Conservation (phyloP, 2,329 filamentous ascomycete species). For the Monosporascus sp. region DNA sequence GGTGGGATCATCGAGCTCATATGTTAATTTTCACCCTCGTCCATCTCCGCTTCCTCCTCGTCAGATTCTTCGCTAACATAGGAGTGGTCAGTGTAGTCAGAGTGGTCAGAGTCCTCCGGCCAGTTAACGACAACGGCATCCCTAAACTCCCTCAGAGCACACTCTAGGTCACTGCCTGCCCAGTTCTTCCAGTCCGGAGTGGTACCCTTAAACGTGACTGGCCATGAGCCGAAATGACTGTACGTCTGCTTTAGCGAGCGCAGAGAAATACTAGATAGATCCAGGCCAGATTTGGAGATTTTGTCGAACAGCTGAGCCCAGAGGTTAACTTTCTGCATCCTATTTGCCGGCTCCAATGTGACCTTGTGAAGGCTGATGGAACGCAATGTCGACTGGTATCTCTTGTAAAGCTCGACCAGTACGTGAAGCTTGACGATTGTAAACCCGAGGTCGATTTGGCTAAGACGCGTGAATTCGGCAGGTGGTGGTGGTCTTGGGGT, state of each 20-base stretch:
- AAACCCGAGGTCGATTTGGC: conserved; percentile 39
- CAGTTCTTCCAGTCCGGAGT: conserved; percentile 2
- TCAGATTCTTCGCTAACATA: too few relatives aligned
- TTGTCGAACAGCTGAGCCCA: conserved; percentile 34
- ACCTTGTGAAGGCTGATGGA: conserved; percentile 39
- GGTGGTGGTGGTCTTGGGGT: conserved; percentile 14
- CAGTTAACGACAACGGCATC: conserved; percentile 6
- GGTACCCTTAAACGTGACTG: conserved; percentile 3
- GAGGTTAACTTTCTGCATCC: conserved; percentile 21
- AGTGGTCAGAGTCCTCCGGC: not conserved
- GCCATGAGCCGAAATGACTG: not conserved
- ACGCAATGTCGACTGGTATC: conserved; percentile 38
- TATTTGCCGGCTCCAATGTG: not conserved
- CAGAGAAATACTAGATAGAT: conserved; percentile 28
- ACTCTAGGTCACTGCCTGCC: conserved; percentile 30
- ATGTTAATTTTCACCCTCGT: too few relatives aligned
- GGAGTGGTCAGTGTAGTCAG: too few relatives aligned
- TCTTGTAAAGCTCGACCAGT: conserved; percentile 32
- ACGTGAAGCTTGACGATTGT: conserved; percentile 21
- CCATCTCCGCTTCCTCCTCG: too few relatives aligned
- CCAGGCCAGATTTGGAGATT: conserved; percentile 27
- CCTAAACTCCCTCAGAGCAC: conserved; percentile 27
- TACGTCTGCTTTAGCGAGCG: conserved; percentile 20
- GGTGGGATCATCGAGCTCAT: too few relatives aligned
- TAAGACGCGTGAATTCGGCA: conserved; percentile 28